phyloP scores from a whole-genome alignment of 2,329 filamentous ascomycete genomes.

The Botrytis deweyae region DNA sequence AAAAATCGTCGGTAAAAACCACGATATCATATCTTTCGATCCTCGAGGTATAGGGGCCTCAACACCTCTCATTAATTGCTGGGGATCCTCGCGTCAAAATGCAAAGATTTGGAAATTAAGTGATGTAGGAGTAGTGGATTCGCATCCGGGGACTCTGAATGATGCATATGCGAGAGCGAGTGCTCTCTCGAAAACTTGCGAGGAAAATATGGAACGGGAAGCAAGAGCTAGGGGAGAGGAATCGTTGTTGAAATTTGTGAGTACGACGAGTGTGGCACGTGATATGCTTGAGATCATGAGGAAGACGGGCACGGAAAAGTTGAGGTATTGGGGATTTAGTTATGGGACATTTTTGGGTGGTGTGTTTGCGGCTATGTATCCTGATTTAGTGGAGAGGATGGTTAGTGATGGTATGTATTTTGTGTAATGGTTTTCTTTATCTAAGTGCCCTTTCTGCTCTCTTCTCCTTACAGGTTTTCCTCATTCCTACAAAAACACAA shows the following conservation, averaged over 20 bases:
- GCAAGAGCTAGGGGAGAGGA: conserved; percentile 12
- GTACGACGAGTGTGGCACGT: conserved; percentile 37
- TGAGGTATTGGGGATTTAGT: conserved; percentile 53
- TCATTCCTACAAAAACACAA: fast-evolving
- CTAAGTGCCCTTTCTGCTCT: background rate
- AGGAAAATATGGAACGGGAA: conserved; percentile 9
- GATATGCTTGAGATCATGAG: conserved; percentile 41
- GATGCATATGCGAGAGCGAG: conserved; percentile 47
- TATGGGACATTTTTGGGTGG: conserved; percentile 49
- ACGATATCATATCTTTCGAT: conserved; percentile 53
- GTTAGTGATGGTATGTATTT: conserved; percentile 35
- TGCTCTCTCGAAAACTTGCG: conserved; percentile 47
- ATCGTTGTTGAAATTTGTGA: conserved; percentile 22
- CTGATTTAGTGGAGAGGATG: conserved; percentile 44
- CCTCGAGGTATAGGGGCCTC: conserved; percentile 50
- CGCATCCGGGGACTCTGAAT: conserved; percentile 48
- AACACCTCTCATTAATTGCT: conserved; percentile 50
- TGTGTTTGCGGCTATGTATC: conserved; percentile 47
- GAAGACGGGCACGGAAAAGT: conserved; percentile 34
- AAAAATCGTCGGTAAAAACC: conserved; percentile 46
- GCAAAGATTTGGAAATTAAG: conserved; percentile 48
- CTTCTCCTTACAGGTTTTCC: background rate
- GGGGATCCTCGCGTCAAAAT: conserved; percentile 44
- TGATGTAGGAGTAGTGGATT: conserved; percentile 47
- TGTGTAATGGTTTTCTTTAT: background rate